Evolutionary conservation across 208 protist species (phyloP).

Genomic region (Leishmania amazonensis): DNA sequence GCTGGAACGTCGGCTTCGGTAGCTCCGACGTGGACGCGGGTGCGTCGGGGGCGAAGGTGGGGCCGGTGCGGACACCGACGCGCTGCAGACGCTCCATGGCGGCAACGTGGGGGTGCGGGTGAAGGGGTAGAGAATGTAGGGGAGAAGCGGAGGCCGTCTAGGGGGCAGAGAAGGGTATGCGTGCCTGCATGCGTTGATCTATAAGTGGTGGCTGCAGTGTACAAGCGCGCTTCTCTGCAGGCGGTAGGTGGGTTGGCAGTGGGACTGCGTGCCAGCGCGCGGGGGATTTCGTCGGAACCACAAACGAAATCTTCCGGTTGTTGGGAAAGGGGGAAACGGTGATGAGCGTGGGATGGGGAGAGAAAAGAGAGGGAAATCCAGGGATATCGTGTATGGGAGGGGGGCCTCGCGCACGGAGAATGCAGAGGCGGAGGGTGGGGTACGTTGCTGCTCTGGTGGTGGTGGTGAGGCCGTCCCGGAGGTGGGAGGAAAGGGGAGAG

Average conservation of each 20-base stretch:
- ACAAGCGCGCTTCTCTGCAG: not conserved
- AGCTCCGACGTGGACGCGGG: slow-evolving; percentile 29
- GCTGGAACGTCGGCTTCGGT: slow-evolving; percentile 51
- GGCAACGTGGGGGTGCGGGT: not conserved
- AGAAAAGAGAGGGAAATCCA: not conserved
- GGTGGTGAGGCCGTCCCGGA: not conserved
- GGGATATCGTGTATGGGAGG: not conserved
- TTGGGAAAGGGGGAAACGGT: not conserved
- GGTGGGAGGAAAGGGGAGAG: not conserved
- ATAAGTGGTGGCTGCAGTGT: not conserved
- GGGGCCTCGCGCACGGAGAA: not conserved
- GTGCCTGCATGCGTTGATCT: not conserved
- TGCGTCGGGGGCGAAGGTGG: not conserved
- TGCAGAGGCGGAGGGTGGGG: not conserved
- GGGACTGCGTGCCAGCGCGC: not conserved
- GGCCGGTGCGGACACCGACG: slow-evolving; percentile 16
- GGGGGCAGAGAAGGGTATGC: not conserved
- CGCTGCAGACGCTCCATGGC: slow-evolving; percentile 22
- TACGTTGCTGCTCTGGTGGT: not conserved
- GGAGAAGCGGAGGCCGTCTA: not conserved
- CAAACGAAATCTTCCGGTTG: not conserved
- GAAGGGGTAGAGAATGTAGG: not conserved
- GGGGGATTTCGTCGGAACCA: not conserved
- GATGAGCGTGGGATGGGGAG: not conserved
- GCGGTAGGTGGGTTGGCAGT: not conserved